Percentiles rank a stretch among this genome's conserved stretches.
phyloP scores from a whole-genome alignment of 805 yeast species.

The Ogataea minuta region DNA sequence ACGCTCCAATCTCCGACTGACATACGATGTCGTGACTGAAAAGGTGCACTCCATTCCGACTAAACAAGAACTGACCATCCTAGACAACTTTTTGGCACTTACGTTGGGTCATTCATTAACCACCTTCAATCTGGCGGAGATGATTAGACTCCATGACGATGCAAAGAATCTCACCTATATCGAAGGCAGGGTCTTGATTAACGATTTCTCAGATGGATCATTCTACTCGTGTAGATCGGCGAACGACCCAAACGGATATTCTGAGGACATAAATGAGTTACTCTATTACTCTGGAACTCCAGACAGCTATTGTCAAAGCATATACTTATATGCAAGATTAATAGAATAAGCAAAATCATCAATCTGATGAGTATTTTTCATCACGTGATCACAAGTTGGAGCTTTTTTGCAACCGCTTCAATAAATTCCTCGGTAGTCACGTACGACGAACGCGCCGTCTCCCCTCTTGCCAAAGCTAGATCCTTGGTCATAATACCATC shows the following conservation, averaged over 20 bases:
- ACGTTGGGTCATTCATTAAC: constrained; percentile 12
- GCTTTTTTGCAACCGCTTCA: constrained; percentile 72
- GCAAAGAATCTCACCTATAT: constrained; percentile 1
- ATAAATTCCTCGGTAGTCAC: constrained; percentile 93
- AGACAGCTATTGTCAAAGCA: constrained; percentile 6
- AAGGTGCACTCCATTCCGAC: constrained; percentile 11
- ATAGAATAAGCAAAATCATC: no score
- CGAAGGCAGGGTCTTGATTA: constrained; percentile 17
- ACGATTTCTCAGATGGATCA: constrained; percentile 7
- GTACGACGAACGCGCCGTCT: constrained; percentile 74
- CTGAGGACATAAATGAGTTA: constrained; percentile 27
- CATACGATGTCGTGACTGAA: constrained; percentile 6
- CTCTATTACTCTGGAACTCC: constrained; percentile 21
- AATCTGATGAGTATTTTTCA: no score
- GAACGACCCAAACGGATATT: constrained; percentile 40
- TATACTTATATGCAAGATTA: constrained; percentile 12
- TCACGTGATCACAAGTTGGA: constrained; percentile 33
- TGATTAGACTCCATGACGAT: constrained; percentile 4
- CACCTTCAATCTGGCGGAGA: constrained; percentile 6
- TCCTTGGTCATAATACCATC: constrained; percentile 87
- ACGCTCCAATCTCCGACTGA: constrained; percentile 11
- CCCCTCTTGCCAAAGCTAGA: constrained; percentile 85
- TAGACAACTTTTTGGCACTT: constrained; percentile 14
- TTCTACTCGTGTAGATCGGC: constrained; percentile 41
- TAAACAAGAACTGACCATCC: constrained; percentile 11